Conservation (phyloP, 2,329 filamentous ascomycete species). For the Aspergillus pseudoviridinutans region DNA sequence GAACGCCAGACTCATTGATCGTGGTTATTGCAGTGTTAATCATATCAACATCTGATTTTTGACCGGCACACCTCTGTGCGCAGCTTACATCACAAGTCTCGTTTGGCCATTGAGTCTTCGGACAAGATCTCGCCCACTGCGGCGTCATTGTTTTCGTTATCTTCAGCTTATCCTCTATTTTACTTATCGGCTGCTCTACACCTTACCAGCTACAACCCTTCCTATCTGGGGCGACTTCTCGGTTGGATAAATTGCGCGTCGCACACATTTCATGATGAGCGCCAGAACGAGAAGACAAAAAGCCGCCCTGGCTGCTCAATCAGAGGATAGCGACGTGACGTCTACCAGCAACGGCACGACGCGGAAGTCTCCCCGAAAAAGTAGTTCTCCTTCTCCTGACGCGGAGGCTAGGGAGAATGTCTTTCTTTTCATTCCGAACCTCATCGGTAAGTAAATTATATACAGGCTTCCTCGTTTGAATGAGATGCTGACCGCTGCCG, state of each 20-base stretch:
- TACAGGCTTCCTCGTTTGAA: neutral
- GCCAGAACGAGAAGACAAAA: slow-evolving; percentile 39
- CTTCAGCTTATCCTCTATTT: neutral
- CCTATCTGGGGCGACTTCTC: neutral
- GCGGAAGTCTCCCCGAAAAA: slow-evolving; percentile 30
- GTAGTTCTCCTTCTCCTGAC: slow-evolving; percentile 22
- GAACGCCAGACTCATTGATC: neutral
- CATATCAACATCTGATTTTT: neutral
- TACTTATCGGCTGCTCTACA: neutral
- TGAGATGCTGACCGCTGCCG: slow-evolving; percentile 1
- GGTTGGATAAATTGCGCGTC: neutral
- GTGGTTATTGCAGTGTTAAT: neutral
- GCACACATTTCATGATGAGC: slow-evolving; percentile 25
- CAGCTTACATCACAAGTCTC: neutral
- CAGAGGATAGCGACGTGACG: slow-evolving; percentile 30
- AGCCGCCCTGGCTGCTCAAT: slow-evolving; percentile 27
- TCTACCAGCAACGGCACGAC: slow-evolving; percentile 27
- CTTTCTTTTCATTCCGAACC: slow-evolving; percentile 75
- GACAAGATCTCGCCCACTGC: slow-evolving; percentile 3
- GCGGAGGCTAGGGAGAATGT: slow-evolving; percentile 62
- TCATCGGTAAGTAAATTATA: slow-evolving; percentile 61
- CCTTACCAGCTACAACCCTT: neutral
- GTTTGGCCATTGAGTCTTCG: neutral
- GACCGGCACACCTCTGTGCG: neutral
- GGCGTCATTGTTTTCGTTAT: neutral